A percentile compares a stretch with the other conserved stretches of the same genome.
Evolutionary conservation across 2,329 filamentous ascomycete species (phyloP).

Genomic region (Colletotrichum incanum): DNA sequence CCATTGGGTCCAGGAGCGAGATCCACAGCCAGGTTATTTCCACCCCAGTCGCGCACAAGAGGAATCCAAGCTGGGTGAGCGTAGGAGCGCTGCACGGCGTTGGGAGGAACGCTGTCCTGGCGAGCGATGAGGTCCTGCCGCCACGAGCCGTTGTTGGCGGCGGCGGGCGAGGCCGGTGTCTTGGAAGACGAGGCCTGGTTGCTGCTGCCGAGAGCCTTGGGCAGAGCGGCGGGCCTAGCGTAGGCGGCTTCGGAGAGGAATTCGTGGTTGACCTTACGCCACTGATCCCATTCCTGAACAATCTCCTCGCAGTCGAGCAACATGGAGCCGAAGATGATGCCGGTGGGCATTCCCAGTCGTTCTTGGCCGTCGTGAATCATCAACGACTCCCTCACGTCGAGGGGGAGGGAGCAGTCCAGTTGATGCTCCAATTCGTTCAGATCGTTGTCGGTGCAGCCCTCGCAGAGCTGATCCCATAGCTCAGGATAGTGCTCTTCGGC

Average conservation of each 20-base stretch:
- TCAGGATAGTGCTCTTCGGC: conserved; percentile 96
- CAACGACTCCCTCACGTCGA: conserved; percentile 93
- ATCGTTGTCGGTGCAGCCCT: conserved; percentile 93
- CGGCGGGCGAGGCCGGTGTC: conserved; percentile 62
- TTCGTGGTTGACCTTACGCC: conserved; percentile 93
- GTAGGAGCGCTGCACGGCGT: conserved; percentile 92
- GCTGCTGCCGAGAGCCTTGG: conserved; percentile 80
- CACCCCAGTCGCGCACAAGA: conserved; percentile 96
- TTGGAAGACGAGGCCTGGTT: conserved; percentile 79
- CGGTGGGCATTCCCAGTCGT: conserved; percentile 89
- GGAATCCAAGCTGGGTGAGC: conserved; percentile 97
- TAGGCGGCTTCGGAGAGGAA: conserved; percentile 77
- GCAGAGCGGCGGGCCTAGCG: conserved; percentile 74
- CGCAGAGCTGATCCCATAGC: conserved; percentile 92
- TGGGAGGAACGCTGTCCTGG: conserved; percentile 90
- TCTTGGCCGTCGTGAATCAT: conserved; percentile 97
- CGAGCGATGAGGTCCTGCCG: conserved; percentile 86
- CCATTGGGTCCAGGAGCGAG: conserved; percentile 91
- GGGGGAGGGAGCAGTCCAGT: conserved; percentile 92
- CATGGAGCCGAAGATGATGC: conserved; percentile 95
- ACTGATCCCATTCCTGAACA: conserved; percentile 97
- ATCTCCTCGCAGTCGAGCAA: conserved; percentile 98
- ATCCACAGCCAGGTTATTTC: conserved; percentile 96
- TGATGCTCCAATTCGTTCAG: conserved; percentile 97
- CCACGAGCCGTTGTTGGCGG: conserved; percentile 78